Evolutionary conservation across 768 basidiomycete genomes (phyloP), one percentile per base, ranked within the genome.

Genomic region (Leccinum longicurvipes): DNA sequence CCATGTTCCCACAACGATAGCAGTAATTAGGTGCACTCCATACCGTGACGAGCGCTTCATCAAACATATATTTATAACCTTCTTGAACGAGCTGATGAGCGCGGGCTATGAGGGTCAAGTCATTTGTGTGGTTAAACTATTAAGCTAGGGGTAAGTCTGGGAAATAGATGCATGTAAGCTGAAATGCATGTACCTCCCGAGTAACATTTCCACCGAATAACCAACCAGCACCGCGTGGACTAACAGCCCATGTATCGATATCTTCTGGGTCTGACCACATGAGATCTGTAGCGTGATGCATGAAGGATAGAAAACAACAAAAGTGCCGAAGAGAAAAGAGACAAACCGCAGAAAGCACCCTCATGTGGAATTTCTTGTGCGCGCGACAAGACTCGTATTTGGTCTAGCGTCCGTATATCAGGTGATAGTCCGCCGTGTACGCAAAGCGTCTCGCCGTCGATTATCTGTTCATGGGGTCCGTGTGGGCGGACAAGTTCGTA

Each of bases 181-280:
- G 49, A 17, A 2, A 31, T 14, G 8, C 7, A 64, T 73, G 36
- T 48, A 90, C 92, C 79, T 96, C 93, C 60, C 78, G 79, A 8
- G 94, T 93, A 1, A 98, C 91, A 52, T 78, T 85, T 14, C 80
- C 85, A 7, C 95, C 95, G 61, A 98, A 97, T 21, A 97, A 75
- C 90, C 93, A 98, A 0, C 96, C 96, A 6, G 96, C 96, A 19
- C 96, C 96, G 36, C 96, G 82, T 4, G 96, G 96, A 61, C 92
- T 95, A 52, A 98, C 92, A 5, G 93, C 95, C 96, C 96, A 98
- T 41, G 89, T 94, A 39, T 91, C 89, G 39, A 96, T 87, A 42
- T 96, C 91, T 66, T 98, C 94, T 4, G 89, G 95, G 70, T 98
- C 95, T 32, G 91, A 93, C 96, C 96, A 98, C 93, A 98, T 97